Evolutionary conservation across 352 stramenopile genomes (phyloP), one percentile per base, ranked within the genome.

Genomic region (Globisporangium heterothallicum): DNA sequence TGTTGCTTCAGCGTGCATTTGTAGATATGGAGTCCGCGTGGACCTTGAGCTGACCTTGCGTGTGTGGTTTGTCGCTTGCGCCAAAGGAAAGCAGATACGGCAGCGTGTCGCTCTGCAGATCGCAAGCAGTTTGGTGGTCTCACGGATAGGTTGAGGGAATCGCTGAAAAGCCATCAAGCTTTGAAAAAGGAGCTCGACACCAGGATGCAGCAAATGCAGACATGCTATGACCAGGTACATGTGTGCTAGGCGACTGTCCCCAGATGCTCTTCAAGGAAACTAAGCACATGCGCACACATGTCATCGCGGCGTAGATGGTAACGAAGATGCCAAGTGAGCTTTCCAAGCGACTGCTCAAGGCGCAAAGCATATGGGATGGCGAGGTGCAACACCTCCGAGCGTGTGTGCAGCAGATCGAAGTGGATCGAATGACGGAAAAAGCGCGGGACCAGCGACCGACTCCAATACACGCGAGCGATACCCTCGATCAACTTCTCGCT

Each of bases 121-220:
- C 66, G 78, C 6, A 68, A 77, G 45, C 78, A 86, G 42, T 85
- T 88, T 36, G 73, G 86, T 7, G 63, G 69, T 6, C 41, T 86
- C 26, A 81, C 74, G 4, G 85, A 76, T 44, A 71, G 78, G 10
- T 25, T 84, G 41, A 68, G 74, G 6, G 78, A 88, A 48, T 53
- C 71, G 21, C 42, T 56, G 25, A 84, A 81, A 48, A 71, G 50
- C 4, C 56, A 74, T 10, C 63, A 76, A 22, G 61, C 29, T 13
- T 38, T 84, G 9, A 70, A 72, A 49, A 65, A 68, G 26, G 72
- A 82, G n/a, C 7, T 84, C 3, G 74, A 86, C 19, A 27, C 2
- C 5, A 59, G 67, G 7, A 51, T 85, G n/a, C 59, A 77, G 24
- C 66, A 77, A 10, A 53, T 78, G 22, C 64, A 73, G 8, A 26